A percentile compares a stretch with the other conserved stretches of the same genome.
Conservation (phyloP, 2,329 filamentous ascomycete genomes). For the Aspergillus ibericus region DNA sequence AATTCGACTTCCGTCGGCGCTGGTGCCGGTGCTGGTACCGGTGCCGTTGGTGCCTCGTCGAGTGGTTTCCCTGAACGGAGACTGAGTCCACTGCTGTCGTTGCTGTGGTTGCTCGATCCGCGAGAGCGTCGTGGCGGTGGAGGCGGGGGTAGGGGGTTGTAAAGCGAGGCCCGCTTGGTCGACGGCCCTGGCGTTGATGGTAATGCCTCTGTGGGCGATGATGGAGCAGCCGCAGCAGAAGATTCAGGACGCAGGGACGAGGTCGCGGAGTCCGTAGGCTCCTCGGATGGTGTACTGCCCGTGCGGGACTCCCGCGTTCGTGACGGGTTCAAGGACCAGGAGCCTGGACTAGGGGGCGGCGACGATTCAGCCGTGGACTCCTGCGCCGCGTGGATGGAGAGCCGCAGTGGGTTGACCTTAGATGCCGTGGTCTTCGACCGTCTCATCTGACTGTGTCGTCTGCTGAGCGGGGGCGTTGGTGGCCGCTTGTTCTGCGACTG, state of each 20-base stretch:
- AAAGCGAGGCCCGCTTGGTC: constrained; percentile 30
- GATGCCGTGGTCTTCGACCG: constrained; percentile 37
- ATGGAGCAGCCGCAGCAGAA: constrained; percentile 1
- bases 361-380: constrained; percentile 36
- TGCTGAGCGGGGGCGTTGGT: constrained; percentile 50
- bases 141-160: constrained; percentile 39
- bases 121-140: constrained; percentile 51
- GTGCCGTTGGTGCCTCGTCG: constrained; percentile 10
- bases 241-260: constrained; percentile 3
- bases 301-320: constrained; percentile 14
- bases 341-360: constrained; percentile 30
- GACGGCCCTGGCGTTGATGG: constrained; percentile 22
- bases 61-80: constrained; percentile 21
- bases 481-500: constrained; percentile 43
- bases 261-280: constrained; percentile 4
- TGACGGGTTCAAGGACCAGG: constrained; percentile 24
- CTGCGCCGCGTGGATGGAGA: constrained; percentile 47
- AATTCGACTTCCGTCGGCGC: constrained; percentile 19
- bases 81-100: constrained; percentile 25
- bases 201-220: constrained; percentile 1
- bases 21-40: background rate
- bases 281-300: constrained; percentile 15
- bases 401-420: constrained; percentile 32
- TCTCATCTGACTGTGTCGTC: constrained; percentile 50
- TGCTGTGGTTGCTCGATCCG: constrained; percentile 42